Evolutionary conservation across 331 rosid species (phyloP), one percentile per base, ranked within the genome.

Genomic region (Prunus yedoensis): DNA sequence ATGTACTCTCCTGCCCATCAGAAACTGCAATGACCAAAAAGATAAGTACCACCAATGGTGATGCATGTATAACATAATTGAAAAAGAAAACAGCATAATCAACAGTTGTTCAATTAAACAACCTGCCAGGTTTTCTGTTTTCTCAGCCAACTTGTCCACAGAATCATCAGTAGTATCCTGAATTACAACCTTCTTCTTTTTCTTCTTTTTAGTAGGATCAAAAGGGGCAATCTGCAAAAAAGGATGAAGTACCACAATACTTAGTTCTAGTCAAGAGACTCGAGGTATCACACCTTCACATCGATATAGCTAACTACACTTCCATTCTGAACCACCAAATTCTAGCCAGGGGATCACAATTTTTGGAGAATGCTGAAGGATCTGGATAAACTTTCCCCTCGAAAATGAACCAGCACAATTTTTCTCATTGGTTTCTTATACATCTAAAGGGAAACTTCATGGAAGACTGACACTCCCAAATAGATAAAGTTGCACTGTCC

Each of bases 161-260:
- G 87, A 56, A 70, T 88, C 97, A 64, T 91, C 96, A 45, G 79
- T 73, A 13, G 11, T 63, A 63, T 83, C 89, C 79, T 79, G 84
- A 60, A 83, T 80, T 4, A 81, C 75, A 46, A 81, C 83, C 83
- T 88, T 86, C 86, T 88, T 86, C 82, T 78, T 91, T 88, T 90
- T 93, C 91, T 92, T 92, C 88, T 90, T 93, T 78, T 89, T 93
- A 49, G 90, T 78, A 21, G 94, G 96, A 89, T 93, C 97, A 82
- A 93, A 90, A 23, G 96, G 90, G 10, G 78, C 87, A 56, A 90
- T 76, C 97, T 93, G 86, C 81, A 74, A 72, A 66, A 66, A 69
- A 45, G 46, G 21, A 53, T 25, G 50, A 46, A 20, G 57, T 23
- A 35, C 38, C 43, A 52, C 18, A 54, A 58, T 10, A 62, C 16